These are phyloP conservation scores for Phanerochaete carnosa DNA, from an alignment of 768 basidiomycete species.

Conservation along the genomic window DNA sequence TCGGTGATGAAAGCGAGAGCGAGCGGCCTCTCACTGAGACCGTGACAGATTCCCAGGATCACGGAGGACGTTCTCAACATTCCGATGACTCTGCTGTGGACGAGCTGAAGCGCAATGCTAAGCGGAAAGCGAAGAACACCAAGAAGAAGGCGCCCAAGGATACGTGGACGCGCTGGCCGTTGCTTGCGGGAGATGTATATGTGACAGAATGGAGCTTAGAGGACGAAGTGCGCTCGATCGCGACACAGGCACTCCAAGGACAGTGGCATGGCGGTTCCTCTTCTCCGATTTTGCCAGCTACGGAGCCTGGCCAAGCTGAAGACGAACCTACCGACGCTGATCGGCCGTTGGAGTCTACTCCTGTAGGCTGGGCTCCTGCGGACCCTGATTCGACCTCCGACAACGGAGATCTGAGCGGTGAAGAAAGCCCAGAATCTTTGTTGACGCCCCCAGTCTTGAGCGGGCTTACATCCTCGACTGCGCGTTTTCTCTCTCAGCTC, in stretches of 20 bases:
- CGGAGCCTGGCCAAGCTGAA: not conserved
- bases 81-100: not conserved
- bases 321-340: slow-evolving; percentile 14
- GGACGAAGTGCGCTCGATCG: slow-evolving; percentile 60
- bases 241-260: slow-evolving; percentile 32
- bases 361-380: not conserved
- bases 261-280: not conserved
- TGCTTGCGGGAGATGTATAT: slow-evolving; percentile 55
- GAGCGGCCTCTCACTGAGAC: slow-evolving; percentile 12
- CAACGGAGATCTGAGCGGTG: not conserved
- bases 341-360: not conserved
- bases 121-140: slow-evolving; percentile 19
- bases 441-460: slow-evolving; percentile 28
- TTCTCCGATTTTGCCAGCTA: not conserved
- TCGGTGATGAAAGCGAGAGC: slow-evolving; percentile 24
- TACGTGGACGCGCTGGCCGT: slow-evolving; percentile 77
- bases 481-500: slow-evolving; percentile 46
- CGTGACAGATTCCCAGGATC: not conserved
- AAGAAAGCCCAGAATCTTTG: slow-evolving; percentile 23
- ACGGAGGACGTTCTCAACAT: no score
- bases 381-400: not conserved
- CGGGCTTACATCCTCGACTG: slow-evolving; percentile 40
- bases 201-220: slow-evolving; percentile 68
- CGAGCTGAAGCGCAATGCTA: slow-evolving; percentile 11
- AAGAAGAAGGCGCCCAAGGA: slow-evolving; percentile 29